A percentile compares a stretch with the other conserved stretches of the same genome.
These are phyloP conservation scores for Candida broadrunensis DNA, from an alignment of 805 yeast genomes.

Conservation along the genomic window DNA sequence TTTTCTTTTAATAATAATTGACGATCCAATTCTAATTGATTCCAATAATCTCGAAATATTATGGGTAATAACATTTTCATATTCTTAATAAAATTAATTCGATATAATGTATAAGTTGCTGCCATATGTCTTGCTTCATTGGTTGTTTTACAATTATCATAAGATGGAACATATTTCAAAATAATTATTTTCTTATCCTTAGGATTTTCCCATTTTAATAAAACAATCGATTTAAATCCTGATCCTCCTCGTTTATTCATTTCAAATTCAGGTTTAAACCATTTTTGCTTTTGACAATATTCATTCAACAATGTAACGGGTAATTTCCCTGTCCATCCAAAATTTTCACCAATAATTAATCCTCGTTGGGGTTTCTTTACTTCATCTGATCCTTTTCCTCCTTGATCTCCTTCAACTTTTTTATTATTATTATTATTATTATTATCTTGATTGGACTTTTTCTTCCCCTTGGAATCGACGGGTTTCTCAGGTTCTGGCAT, in stretches of 20 bases:
- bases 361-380: constrained; percentile 37
- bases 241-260: constrained; percentile 40
- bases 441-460: not conserved
- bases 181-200: constrained; percentile 67
- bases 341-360: constrained; percentile 47
- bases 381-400: constrained; percentile 4
- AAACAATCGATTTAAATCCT: constrained; percentile 67
- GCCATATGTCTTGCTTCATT: constrained; percentile 87
- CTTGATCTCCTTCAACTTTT: not conserved
- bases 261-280: constrained; percentile 84
- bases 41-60: constrained; percentile 78
- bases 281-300: constrained; percentile 79
- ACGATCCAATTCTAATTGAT: constrained; percentile 61
- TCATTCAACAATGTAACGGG: constrained; percentile 87
- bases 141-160: constrained; percentile 72
- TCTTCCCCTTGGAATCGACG: constrained; percentile 1
- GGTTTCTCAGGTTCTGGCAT: not conserved
- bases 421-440: not conserved
- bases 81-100: constrained; percentile 78
- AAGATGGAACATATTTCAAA: constrained; percentile 52
- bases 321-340: constrained; percentile 93
- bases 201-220: constrained; percentile 72
- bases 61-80: constrained; percentile 85
- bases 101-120: constrained; percentile 82
- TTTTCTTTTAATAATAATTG: constrained; percentile 44